phyloP scores from a whole-genome alignment of 2,329 filamentous ascomycete species.

The Claviceps spartinae region DNA sequence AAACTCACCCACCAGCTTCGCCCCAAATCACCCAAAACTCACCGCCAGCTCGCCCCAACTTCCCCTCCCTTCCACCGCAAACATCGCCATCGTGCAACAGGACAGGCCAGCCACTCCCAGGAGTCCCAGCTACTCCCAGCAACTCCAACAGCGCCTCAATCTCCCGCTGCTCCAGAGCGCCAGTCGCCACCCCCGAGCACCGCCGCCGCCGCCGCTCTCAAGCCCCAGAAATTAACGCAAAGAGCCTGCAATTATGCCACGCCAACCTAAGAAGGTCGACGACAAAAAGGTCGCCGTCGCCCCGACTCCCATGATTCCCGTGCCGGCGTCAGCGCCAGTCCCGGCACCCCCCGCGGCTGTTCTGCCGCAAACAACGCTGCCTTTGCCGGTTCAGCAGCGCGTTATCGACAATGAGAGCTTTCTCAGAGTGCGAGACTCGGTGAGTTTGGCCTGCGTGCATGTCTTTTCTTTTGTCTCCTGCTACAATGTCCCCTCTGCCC shows the following conservation, averaged over 20 bases:
- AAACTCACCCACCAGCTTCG: neutral
- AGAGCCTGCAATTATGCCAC: constrained; percentile 25
- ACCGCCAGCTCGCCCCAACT: neutral
- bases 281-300: constrained; percentile 23
- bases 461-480: neutral
- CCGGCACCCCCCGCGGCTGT: neutral
- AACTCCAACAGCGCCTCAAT: constrained; percentile 11
- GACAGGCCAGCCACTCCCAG: no score
- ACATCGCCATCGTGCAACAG: constrained; percentile 5
- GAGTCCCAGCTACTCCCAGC: constrained; percentile 4
- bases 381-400: constrained; percentile 15
- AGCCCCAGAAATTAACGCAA: neutral
- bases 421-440: constrained; percentile 65
- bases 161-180: constrained; percentile 1
- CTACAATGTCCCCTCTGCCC: neutral
- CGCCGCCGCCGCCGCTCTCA: neutral
- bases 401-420: constrained; percentile 62
- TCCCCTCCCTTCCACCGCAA: constrained; percentile 1
- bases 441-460: constrained; percentile 34
- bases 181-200: neutral
- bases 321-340: no score
- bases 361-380: constrained; percentile 7
- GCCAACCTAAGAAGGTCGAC: constrained; percentile 30
- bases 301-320: constrained; percentile 15
- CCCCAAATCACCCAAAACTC: neutral